These are phyloP conservation scores for Globisporangium radiosum DNA, from an alignment of 352 stramenopile genomes.

Conservation along the genomic window DNA sequence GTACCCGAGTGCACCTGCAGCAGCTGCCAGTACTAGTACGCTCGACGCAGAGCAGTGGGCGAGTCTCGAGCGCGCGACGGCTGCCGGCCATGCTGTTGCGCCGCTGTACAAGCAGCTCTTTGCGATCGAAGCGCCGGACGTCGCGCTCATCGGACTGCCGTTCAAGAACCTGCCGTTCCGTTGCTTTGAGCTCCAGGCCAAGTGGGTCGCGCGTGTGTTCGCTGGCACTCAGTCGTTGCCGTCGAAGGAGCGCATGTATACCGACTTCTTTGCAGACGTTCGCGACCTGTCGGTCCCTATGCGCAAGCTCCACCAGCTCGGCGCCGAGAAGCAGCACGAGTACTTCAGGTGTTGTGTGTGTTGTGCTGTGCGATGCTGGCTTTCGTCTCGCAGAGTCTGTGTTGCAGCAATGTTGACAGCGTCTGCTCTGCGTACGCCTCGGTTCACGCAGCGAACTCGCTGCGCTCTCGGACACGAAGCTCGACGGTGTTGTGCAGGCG, in stretches of 20 bases:
- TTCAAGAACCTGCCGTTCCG: constrained; percentile 79
- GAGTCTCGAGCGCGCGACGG: constrained; percentile 28
- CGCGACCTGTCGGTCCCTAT: constrained; percentile 30
- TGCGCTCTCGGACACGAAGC: constrained; percentile 24
- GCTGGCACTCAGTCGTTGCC: constrained; percentile 27
- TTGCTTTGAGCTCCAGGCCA: constrained; percentile 73
- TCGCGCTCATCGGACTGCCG: constrained; percentile 63
- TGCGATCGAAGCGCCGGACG: constrained; percentile 64
- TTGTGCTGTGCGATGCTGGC: not conserved
- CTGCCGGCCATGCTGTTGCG: constrained; percentile 32
- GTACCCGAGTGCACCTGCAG: constrained; percentile 24
- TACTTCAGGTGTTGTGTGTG: constrained; percentile 35
- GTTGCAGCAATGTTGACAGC: constrained; percentile 3
- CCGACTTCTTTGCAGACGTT: constrained; percentile 43
- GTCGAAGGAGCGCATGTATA: constrained; percentile 66
- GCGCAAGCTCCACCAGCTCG: constrained; percentile 69
- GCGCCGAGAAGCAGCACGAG: constrained; percentile 30
- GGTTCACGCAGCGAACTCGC: constrained; percentile 29
- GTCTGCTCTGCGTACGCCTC: constrained; percentile 1
- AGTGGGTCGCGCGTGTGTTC: constrained; percentile 65
- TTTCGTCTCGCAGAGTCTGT: not conserved
- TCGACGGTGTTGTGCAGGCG: constrained; percentile 40
- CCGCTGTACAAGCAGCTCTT: constrained; percentile 78
- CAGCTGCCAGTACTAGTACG: constrained; percentile 6
- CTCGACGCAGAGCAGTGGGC: constrained; percentile 17